Base-by-base conservation (phyloP, 371 early-diverging fungal species). In the Nosema muscidifuracis region DNA sequence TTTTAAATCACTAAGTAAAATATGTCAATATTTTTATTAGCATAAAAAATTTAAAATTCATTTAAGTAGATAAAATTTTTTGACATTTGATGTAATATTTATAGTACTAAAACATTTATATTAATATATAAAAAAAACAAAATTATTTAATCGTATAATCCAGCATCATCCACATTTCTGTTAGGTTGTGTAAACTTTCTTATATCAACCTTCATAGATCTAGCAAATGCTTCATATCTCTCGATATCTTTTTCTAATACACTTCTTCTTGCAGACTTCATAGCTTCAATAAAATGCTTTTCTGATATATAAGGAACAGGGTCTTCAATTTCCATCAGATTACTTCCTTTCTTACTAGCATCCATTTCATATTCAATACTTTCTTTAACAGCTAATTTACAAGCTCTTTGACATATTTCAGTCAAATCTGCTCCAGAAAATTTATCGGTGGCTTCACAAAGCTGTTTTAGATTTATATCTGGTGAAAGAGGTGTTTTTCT, bases 341-440 rank as follows among this genome's bases (percentile, higher is more conserved):
- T 80, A 40, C 73, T 74, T 3, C 58, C 36, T 28, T 74, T 50
- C 26, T 74, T 64, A 34, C 61, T 77, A 9, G 44, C 57, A 44
- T 70, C 63, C 64, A 93, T 87, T 65, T 97, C 96, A 43, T 88
- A 86, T 75, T 93, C 94, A 81, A 99, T 97, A 82, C 89, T 89
- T 84, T 96, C 93, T 75, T 97, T 90, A 75, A 99, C 94, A 38
- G 99, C 99, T 28, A 95, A 86, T 85, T 98, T 99, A 82, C 93
- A 92, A 36, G 97, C 94, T 75, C 95, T 89, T 85, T 98, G 99
- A 86, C 97, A 97, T 76, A 99, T 95, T 85, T 98, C 98, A 28
- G 94, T 91, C 77, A 99, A 84, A 87, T 99, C 99, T 51, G 99
- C 99, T 81, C 97, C 99, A 74, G 93, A 93, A 88, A 95, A 98